Conservation (phyloP, 257 asterid genomes). For the Jacaranda mimosifolia region DNA sequence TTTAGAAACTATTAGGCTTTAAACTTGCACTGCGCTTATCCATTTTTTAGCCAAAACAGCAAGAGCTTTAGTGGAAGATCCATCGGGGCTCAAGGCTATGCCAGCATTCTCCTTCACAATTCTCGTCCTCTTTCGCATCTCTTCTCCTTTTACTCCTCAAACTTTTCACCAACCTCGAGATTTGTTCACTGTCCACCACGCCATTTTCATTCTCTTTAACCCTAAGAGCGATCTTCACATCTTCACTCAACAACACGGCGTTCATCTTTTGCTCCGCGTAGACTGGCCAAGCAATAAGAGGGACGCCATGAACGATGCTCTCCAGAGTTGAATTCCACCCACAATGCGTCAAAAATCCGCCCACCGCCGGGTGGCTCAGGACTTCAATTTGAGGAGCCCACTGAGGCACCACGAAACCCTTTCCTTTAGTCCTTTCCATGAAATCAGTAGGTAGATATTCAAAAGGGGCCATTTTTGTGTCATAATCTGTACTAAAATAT, state of each 20-base stretch:
- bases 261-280: conserved; percentile 58
- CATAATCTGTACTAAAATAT: conserved; percentile 13
- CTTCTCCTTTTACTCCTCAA: conserved; percentile 38
- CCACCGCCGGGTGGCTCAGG: too few species aligned
- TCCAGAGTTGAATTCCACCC: conserved; percentile 59
- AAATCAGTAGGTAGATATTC: conserved; percentile 37
- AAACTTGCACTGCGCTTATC: too few species aligned
- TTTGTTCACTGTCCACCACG: conserved; percentile 20
- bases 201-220: conserved; percentile 33
- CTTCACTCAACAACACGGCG: conserved; percentile 34
- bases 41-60: too few species aligned
- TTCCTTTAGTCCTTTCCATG: conserved; percentile 8
- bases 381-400: too few species aligned
- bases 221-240: conserved; percentile 29
- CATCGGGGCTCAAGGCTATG: too few species aligned
- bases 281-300: conserved; percentile 59
- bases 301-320: conserved; percentile 49
- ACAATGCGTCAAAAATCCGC: too few species aligned
- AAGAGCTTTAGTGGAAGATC: too few species aligned
- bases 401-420: too few species aligned
- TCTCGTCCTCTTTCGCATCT: conserved; percentile 21
- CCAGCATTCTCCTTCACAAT: too few species aligned
- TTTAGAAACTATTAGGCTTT: too few species aligned
- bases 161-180: background rate
- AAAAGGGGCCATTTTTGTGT: conserved; percentile 9